These are phyloP conservation scores for Lactifluus subvellereus DNA, from an alignment of 768 basidiomycete species.

Conservation along the genomic window DNA sequence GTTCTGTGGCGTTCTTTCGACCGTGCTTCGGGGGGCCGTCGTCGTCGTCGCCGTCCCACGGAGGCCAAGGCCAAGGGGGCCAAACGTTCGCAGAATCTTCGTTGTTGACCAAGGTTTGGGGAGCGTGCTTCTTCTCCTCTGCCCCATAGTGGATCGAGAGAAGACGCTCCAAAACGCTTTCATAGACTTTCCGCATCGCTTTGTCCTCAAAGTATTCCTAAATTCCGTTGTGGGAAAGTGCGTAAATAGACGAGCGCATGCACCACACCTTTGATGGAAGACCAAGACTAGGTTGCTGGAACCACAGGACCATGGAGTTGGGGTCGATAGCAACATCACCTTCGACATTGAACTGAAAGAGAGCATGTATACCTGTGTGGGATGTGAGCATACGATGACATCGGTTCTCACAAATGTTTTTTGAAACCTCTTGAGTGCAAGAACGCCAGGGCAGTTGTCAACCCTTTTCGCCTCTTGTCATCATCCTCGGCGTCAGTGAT, in stretches of 20 bases:
- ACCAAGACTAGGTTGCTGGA: slow-evolving; percentile 73
- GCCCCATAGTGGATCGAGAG: slow-evolving; percentile 53
- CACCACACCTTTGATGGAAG: slow-evolving; percentile 74
- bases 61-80: slow-evolving; percentile 85
- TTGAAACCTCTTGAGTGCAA: slow-evolving; percentile 74
- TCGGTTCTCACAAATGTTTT: neutral
- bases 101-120: slow-evolving; percentile 25
- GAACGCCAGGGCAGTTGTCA: slow-evolving; percentile 81
- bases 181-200: slow-evolving; percentile 61
- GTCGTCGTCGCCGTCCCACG: slow-evolving; percentile 65
- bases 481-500: slow-evolving; percentile 25
- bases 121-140: slow-evolving; percentile 34
- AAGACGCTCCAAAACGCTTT: slow-evolving; percentile 58
- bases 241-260: neutral
- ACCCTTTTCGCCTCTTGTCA: slow-evolving; percentile 41
- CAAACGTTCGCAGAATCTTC: slow-evolving; percentile 45
- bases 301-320: slow-evolving; percentile 79
- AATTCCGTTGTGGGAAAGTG: neutral
- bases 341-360: slow-evolving; percentile 81
- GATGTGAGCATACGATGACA: slow-evolving; percentile 4
- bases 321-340: slow-evolving; percentile 86
- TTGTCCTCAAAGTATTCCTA: slow-evolving; percentile 90
- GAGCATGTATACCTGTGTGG: slow-evolving; percentile 57
- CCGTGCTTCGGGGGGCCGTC: slow-evolving; percentile 42
- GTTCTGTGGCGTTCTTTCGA: slow-evolving; percentile 48